phyloP scores from a whole-genome alignment of 2,329 filamentous ascomycete genomes.

The Chrysoporthe puriensis region DNA sequence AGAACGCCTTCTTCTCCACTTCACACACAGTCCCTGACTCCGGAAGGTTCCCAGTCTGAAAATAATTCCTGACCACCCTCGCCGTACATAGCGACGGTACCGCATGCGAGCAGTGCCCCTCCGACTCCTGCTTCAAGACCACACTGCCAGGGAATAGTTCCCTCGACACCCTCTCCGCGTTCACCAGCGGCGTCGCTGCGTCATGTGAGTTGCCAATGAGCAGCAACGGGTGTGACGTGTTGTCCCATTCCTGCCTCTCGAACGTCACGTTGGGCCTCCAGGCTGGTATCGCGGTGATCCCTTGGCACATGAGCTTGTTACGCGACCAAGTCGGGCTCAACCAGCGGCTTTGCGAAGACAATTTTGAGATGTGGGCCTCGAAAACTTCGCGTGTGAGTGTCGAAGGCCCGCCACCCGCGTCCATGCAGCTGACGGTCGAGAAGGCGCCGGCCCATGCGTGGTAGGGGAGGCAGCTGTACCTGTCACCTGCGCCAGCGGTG shows the following conservation, averaged over 20 bases:
- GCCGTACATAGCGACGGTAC: slow-evolving; percentile 17
- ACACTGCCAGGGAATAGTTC: slow-evolving; percentile 11
- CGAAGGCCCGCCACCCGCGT: slow-evolving; percentile 8
- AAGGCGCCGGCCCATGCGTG: slow-evolving; percentile 8
- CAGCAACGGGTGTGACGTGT: slow-evolving; percentile 13
- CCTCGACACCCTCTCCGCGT: background rate
- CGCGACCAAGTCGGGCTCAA: slow-evolving; percentile 11
- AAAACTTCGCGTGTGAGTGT: slow-evolving; percentile 7
- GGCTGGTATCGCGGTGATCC: background rate
- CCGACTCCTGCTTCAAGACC: slow-evolving; percentile 16
- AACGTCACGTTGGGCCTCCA: slow-evolving; percentile 12
- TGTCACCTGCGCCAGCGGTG: slow-evolving; percentile 6
- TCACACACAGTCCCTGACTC: slow-evolving; percentile 2
- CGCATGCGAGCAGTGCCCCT: slow-evolving; percentile 17
- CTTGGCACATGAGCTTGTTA: slow-evolving; percentile 14
- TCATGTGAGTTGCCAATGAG: slow-evolving; percentile 12
- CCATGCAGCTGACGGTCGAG: slow-evolving; percentile 9
- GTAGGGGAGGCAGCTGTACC: slow-evolving; percentile 9
- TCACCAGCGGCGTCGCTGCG: slow-evolving; percentile 5
- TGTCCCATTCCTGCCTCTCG: slow-evolving; percentile 13
- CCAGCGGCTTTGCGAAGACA: slow-evolving; percentile 9
- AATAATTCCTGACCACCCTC: slow-evolving; percentile 5
- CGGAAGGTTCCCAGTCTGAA: slow-evolving; percentile 12
- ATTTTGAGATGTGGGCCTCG: background rate
- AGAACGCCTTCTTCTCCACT: slow-evolving; percentile 11